Conservation (phyloP, 2,329 filamentous ascomycete genomes). For the Fusarium verticillioides region DNA sequence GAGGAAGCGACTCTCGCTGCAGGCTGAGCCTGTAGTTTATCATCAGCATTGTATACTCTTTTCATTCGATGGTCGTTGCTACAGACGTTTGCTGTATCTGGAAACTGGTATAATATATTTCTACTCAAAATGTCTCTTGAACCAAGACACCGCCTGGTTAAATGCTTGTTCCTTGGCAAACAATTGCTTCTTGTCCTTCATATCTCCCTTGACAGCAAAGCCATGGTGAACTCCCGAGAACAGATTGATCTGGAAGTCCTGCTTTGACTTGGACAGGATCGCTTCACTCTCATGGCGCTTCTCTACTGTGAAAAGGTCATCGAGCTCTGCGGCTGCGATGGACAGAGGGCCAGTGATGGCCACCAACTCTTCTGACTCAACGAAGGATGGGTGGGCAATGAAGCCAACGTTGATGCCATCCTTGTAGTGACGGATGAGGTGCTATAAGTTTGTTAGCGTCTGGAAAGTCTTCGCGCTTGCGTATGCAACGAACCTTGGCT, state of each 20-base stretch:
- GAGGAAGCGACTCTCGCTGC: background rate
- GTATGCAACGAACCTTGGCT: constrained; percentile 63
- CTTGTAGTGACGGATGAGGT: constrained; percentile 72
- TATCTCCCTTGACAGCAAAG: constrained; percentile 77
- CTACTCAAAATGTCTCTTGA: constrained; percentile 49
- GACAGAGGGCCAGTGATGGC: constrained; percentile 75
- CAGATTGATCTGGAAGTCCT: constrained; percentile 80
- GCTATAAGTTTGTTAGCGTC: constrained; percentile 53
- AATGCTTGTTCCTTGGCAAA: constrained; percentile 87
- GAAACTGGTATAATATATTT: background rate
- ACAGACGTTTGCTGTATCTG: too few relatives aligned
- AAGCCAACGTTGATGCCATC: constrained; percentile 76
- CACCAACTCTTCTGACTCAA: constrained; percentile 72
- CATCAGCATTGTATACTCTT: fast-evolving
- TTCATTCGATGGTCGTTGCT: background rate
- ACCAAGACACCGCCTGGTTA: constrained; percentile 80
- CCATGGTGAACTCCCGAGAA: constrained; percentile 79
- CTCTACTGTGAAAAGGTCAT: constrained; percentile 72
- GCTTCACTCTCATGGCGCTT: constrained; percentile 73
- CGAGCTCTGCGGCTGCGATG: constrained; percentile 73
- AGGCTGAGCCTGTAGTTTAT: background rate
- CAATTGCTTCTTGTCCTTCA: constrained; percentile 62
- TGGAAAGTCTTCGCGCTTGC: fast-evolving
- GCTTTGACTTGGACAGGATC: constrained; percentile 65
- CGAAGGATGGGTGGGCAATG: constrained; percentile 81